Conservation (phyloP, 495 filamentous ascomycete genomes). For the Xylaria curta region DNA sequence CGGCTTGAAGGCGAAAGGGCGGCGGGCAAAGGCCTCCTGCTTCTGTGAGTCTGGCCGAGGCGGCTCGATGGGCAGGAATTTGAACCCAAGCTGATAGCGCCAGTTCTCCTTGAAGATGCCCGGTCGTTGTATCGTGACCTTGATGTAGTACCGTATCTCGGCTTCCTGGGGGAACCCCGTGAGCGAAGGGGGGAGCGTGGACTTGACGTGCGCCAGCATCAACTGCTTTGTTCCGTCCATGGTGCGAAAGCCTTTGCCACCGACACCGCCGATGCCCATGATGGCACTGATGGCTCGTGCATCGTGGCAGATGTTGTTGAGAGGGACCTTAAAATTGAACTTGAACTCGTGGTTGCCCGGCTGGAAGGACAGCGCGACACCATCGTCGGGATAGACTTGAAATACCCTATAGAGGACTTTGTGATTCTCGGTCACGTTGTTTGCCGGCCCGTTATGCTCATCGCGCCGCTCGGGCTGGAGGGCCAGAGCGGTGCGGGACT, state of each 20-base stretch:
- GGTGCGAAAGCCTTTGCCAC: constrained; percentile 52
- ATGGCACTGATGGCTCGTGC: constrained; percentile 52
- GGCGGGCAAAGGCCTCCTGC: constrained; percentile 82
- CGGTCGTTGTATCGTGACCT: constrained; percentile 84
- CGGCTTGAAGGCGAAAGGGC: constrained; percentile 75
- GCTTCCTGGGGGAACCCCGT: constrained; percentile 81
- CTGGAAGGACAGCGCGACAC: constrained; percentile 67
- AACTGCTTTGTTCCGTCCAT: constrained; percentile 60
- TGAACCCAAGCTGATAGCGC: constrained; percentile 65
- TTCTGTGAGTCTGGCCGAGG: constrained; percentile 65
- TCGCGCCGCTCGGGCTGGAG: constrained; percentile 35
- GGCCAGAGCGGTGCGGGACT: constrained; percentile 69
- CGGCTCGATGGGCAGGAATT: constrained; percentile 92
- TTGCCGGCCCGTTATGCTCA: constrained; percentile 37
- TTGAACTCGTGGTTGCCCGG: constrained; percentile 86
- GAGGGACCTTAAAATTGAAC: constrained; percentile 90
- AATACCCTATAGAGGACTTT: constrained; percentile 73
- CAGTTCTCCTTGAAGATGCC: constrained; percentile 87
- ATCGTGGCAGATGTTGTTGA: constrained; percentile 85
- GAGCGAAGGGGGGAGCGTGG: constrained; percentile 86
- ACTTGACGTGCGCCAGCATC: constrained; percentile 73
- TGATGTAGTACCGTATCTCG: constrained; percentile 91
- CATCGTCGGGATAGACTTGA: constrained; percentile 76
- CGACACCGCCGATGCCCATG: constrained; percentile 50
- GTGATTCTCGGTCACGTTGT: constrained; percentile 57